Conservation (phyloP, 176 grass and related monocot genomes). For the Oryza coarctata region DNA sequence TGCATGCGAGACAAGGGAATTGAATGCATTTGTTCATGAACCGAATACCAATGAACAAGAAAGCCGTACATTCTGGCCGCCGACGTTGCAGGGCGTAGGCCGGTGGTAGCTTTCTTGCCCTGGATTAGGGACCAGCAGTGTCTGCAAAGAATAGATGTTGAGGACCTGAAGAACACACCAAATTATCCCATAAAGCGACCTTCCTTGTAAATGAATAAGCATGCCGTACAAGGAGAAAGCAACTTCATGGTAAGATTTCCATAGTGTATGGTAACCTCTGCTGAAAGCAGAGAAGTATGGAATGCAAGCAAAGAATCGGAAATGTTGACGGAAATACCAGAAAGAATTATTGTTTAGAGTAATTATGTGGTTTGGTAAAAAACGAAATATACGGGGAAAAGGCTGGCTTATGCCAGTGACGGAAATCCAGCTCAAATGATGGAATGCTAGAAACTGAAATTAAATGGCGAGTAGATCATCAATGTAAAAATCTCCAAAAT, state of each 20-base stretch:
- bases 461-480: neutral
- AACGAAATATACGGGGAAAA: neutral
- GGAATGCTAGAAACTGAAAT: neutral
- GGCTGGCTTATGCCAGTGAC: neutral
- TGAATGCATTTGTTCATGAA: slow-evolving; percentile 35
- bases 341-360: neutral
- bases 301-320: slow-evolving; percentile 38
- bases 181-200: slow-evolving; percentile 37
- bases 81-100: slow-evolving; percentile 33
- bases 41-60: slow-evolving; percentile 41
- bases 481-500: neutral
- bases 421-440: slow-evolving; percentile 5
- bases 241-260: slow-evolving; percentile 13
- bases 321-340: neutral
- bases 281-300: slow-evolving; percentile 22
- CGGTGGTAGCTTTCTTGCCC: slow-evolving; percentile 44
- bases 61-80: slow-evolving; percentile 23
- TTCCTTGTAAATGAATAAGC: slow-evolving; percentile 36
- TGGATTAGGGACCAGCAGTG: slow-evolving; percentile 39
- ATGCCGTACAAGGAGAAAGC: slow-evolving; percentile 39
- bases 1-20: slow-evolving; percentile 27
- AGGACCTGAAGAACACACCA: slow-evolving; percentile 28
- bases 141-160: slow-evolving; percentile 16
- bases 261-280: slow-evolving; percentile 20
- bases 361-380: neutral